Base-by-base conservation (phyloP, 1,139 yeast species). In the Oligophagozyma castellii region DNA sequence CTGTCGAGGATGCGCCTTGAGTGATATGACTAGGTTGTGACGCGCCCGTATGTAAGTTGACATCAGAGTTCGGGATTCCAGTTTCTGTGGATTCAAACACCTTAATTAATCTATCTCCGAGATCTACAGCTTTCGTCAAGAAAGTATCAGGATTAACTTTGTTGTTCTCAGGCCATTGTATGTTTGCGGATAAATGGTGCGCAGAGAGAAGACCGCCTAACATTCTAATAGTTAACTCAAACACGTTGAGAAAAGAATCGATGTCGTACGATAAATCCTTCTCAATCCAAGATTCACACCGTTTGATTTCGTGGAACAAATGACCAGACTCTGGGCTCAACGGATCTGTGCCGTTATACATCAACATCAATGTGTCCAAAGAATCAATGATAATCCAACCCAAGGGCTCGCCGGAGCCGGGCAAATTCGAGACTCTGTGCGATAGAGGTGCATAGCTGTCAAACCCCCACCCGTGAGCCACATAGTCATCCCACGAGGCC, bases 301-400 rank as follows among this genome's bases (percentile, higher is more conserved):
- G 62, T 18, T 54, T 56, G 23, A 80, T 62, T 43, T 80, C 83
- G 13, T 70, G 73, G 7, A 18, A 10, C 7, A 18, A 10, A n/a
- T 31, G 19, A 33, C 86, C 77, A 84, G 93, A 79, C 3, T 65
- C 50, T 18, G 14, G 14, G 4, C 12, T 24, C 20, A 20, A 27
- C 6, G 27, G 21, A 16, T 24, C 22, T 22, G 74, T 75, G 6
- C 66, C 58, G 29, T 83, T 67, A 19, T 70, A 84, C 95, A 86
- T 84, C 18, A 86, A 43, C 59, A 73, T 65, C 61, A 86, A 57
- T 0, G 95, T 80, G 47, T 89, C 96, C 32, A 89, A 55, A 1
- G 93, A 66, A 52, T 86, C 96, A 5, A 86, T 93, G 44, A 86
- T 76, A 53, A 86, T 80, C 95, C 95, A 86, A 2, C 98, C 98